Evolutionary conservation across 495 filamentous ascomycete genomes (phyloP), one percentile per base, ranked within the genome.

Genomic region (Hypoxylon fragiforme): DNA sequence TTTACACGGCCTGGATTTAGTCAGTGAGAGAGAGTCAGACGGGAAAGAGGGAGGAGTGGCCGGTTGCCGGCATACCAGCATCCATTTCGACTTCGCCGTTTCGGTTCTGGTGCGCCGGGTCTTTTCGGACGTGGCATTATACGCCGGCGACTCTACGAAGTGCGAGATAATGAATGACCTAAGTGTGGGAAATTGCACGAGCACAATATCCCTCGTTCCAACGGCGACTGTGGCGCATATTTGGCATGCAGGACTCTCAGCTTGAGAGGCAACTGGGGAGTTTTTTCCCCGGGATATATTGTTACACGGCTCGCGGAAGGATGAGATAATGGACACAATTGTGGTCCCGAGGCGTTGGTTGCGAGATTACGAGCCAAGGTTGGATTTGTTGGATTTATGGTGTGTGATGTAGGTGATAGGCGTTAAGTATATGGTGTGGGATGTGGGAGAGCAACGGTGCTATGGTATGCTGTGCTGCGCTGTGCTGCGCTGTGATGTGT

Each of bases 11-110:
- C 88, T 91, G 18, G 15, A 31, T 54, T 34, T 16, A 48, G 50
- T 59, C 19, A 60, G 56, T 42, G 11, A 11, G 26, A 22, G 12
- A 22, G 22, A 4, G 28, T 16, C 9, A 21, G 24, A 40, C 3
- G 30, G 42, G 26, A 35, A 58, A 16, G 35, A 32, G 19, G 6
- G 38, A 32, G 32, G 21, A 28, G 39, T 13, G 8, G 19, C 16
- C 46, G 12, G 14, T 21, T 16, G 28, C 24, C 20, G 31, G 55
- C 43, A 36, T 56, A 91, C 90, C 89, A 92, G 72, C 90, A 95
- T 56, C 90, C 90, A 73, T 88, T 91, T 36, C 90, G 81, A 64
- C 88, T 91, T 66, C 90, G 77, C 62, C 80, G 76, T 70, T 86
- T 88, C 8, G 84, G 84, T 71, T 85, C 81, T 39, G 82, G 81